Conservation (phyloP, 495 filamentous ascomycete species). For the Xylaria grammica region DNA sequence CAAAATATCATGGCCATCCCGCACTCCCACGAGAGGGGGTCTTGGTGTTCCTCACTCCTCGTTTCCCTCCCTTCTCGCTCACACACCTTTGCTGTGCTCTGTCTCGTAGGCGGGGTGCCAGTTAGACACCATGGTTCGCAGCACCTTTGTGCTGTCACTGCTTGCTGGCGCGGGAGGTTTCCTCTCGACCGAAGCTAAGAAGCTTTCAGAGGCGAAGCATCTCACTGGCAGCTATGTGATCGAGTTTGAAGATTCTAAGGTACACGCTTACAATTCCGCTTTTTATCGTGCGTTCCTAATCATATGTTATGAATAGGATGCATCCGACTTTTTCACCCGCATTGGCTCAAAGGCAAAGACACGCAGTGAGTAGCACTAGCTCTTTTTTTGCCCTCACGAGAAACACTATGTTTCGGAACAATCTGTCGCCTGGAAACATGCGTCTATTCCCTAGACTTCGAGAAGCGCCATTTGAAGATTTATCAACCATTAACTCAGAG, state of each 20-base stretch:
- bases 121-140: conserved; percentile 32
- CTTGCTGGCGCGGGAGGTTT: conserved; percentile 39
- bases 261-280: conserved; percentile 24
- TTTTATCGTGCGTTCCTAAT: conserved; percentile 27
- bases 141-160: conserved; percentile 39
- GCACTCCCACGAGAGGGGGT: background rate
- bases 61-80: conserved; percentile 12
- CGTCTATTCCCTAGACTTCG: background rate
- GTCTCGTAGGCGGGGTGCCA: background rate
- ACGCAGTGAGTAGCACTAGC: conserved; percentile 31
- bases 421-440: background rate
- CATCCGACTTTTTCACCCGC: conserved; percentile 42
- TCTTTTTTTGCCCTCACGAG: background rate
- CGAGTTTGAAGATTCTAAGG: conserved; percentile 53
- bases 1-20: conserved; percentile 18
- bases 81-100: conserved; percentile 20
- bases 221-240: conserved; percentile 55
- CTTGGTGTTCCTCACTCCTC: conserved; percentile 7
- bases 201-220: conserved; percentile 24
- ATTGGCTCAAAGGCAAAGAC: conserved; percentile 47
- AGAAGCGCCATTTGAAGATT: background rate
- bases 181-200: conserved; percentile 32
- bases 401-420: background rate
- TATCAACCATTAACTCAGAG: background rate
- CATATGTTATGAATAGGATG: conserved; percentile 37